These are phyloP conservation scores for Fraxinus velutina DNA, from an alignment of 305 asterid species.

Conservation along the genomic window DNA sequence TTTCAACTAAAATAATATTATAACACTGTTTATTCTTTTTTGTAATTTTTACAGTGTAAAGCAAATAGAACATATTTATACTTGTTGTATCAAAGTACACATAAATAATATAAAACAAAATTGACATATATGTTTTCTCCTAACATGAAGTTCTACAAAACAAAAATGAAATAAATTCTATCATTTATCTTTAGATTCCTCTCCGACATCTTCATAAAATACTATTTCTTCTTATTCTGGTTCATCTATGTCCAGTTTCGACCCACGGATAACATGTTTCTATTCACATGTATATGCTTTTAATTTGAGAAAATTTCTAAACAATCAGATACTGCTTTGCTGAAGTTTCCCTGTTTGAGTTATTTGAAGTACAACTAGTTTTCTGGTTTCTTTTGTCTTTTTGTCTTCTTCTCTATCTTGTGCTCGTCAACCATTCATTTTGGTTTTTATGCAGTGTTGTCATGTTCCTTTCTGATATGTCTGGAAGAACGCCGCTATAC, in stretches of 20 bases:
- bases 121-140: neutral
- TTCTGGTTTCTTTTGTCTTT: neutral
- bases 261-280: neutral
- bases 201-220: neutral
- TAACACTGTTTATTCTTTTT: neutral
- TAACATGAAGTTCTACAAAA: neutral
- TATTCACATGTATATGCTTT: neutral
- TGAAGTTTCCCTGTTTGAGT: slow-evolving; percentile 10
- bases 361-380: slow-evolving; percentile 1
- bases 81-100: neutral
- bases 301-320: neutral
- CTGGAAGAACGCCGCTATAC: slow-evolving; percentile 89
- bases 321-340: neutral
- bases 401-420: slow-evolving; percentile 1
- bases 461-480: slow-evolving; percentile 90
- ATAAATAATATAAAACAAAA: neutral
- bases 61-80: neutral
- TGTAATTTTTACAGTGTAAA: neutral
- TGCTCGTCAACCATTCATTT: slow-evolving; percentile 30
- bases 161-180: slow-evolving; percentile 1
- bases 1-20: neutral
- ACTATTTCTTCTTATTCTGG: neutral
- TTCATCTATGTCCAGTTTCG: neutral
- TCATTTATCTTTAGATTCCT: neutral
- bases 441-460: slow-evolving; percentile 66